Conservation (phyloP, 164 flowering plant genomes). For the Litsea cubeba region DNA sequence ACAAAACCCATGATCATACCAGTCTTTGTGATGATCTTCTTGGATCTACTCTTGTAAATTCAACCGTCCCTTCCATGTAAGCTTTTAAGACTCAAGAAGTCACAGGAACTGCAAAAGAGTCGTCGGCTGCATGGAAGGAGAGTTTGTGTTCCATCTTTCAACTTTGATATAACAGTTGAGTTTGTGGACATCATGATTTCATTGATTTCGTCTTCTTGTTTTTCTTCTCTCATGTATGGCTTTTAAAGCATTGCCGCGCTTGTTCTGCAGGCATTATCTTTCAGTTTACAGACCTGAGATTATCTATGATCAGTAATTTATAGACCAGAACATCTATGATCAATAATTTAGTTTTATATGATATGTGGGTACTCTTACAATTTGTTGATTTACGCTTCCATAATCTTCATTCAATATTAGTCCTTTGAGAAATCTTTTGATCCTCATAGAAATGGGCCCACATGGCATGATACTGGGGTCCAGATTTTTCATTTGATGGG, state of each 20-base stretch:
- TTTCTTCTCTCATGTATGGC: background rate
- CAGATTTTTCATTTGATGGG: background rate
- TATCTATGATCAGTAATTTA: no score
- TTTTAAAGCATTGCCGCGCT: background rate
- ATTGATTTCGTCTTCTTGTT: background rate
- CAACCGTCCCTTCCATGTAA: conserved; percentile 35
- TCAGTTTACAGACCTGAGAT: no score
- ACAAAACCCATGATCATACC: conserved; percentile 25
- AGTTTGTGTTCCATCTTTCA: background rate
- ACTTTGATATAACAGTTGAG: conserved; percentile 3
- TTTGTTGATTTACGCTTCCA: no score
- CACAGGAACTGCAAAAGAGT: background rate
- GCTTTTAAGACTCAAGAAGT: background rate
- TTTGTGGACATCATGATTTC: background rate
- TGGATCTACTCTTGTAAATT: conserved; percentile 29
- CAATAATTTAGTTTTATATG: background rate
- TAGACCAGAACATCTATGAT: background rate
- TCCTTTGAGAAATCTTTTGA: background rate
- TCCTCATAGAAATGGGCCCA: background rate
- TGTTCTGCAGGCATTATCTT: background rate
- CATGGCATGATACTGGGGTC: background rate
- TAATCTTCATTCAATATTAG: no score
- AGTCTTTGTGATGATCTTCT: conserved; percentile 34
- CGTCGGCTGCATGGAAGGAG: background rate
- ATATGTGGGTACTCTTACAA: no score